Evolutionary conservation across 805 yeast species (phyloP).

Genomic region (Jamesozyma lodderae): DNA sequence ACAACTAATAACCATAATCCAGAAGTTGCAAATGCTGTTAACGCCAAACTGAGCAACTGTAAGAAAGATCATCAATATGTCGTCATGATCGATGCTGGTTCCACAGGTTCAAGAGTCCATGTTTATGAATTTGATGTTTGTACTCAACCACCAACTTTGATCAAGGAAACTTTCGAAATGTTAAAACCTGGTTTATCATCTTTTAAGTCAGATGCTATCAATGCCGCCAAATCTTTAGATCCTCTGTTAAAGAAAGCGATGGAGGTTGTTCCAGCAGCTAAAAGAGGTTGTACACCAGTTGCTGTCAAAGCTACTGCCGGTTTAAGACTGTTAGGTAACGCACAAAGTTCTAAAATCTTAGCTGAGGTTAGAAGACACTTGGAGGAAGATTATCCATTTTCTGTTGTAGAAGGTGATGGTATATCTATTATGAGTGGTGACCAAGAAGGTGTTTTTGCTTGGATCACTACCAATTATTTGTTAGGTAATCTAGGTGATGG

Average conservation of each 20-base stretch:
- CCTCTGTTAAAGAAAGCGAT: conserved; percentile 71
- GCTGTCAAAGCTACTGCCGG: conserved; percentile 99
- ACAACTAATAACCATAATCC: conserved; percentile 14
- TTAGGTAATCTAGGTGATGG: conserved; percentile 83
- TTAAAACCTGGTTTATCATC: conserved; percentile 86
- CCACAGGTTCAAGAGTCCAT: conserved; percentile 94
- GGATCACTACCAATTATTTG: conserved; percentile 93
- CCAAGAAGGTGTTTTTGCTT: conserved; percentile 96
- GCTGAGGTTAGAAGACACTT: conserved; percentile 68
- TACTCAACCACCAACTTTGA: conserved; percentile 68
- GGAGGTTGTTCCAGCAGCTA: conserved; percentile 61
- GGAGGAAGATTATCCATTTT: conserved; percentile 78
- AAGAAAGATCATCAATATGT: conserved; percentile 54
- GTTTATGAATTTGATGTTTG: conserved; percentile 88
- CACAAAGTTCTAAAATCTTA: conserved; percentile 61
- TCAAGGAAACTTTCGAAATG: conserved; percentile 79
- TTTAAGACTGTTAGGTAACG: conserved; percentile 72
- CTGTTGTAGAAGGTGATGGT: conserved; percentile 82
- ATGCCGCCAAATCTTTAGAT: conserved; percentile 88
- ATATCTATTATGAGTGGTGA: conserved; percentile 90
- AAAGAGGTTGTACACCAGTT: conserved; percentile 78
- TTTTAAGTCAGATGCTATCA: conserved; percentile 66
- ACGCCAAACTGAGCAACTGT: conserved; percentile 1
- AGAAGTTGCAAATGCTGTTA: conserved; percentile 21
- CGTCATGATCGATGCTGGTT: conserved; percentile 95